Percentiles rank a stretch among this genome's conserved stretches.
These are phyloP conservation scores for Huiozyma naganishii DNA, from an alignment of 805 yeast species.

Conservation along the genomic window DNA sequence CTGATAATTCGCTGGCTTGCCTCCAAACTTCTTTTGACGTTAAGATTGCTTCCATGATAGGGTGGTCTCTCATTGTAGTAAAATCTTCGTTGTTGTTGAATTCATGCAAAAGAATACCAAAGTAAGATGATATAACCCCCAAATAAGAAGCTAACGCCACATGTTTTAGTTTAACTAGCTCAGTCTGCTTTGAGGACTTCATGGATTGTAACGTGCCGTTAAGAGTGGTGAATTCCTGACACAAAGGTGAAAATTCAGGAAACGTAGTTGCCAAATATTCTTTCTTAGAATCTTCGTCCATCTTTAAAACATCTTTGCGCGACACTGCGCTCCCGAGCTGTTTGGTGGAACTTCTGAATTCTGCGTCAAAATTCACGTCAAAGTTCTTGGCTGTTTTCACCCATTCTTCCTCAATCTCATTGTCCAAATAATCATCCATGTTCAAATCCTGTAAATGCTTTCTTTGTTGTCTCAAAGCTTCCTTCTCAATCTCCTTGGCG, in stretches of 20 bases:
- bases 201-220: constrained; percentile 34
- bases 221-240: constrained; percentile 45
- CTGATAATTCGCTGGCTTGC: constrained; percentile 52
- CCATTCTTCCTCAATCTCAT: constrained; percentile 69
- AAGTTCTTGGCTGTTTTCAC: constrained; percentile 43
- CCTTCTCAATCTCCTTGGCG: constrained; percentile 70
- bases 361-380: constrained; percentile 30
- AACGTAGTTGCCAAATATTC: constrained; percentile 48
- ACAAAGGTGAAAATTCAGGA: constrained; percentile 77
- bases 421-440: constrained; percentile 68
- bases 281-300: constrained; percentile 45
- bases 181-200: constrained; percentile 20
- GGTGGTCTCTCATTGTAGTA: constrained; percentile 67
- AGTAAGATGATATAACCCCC: constrained; percentile 68
- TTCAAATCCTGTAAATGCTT: constrained; percentile 64
- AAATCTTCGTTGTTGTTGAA: constrained; percentile 44
- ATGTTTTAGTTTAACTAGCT: constrained; percentile 39
- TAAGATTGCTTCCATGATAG: constrained; percentile 79
- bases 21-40: constrained; percentile 84
- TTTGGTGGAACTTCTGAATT: constrained; percentile 18
- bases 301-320: constrained; percentile 33
- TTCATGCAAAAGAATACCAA: constrained; percentile 58
- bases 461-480: constrained; percentile 80
- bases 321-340: constrained; percentile 28
- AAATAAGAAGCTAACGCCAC: constrained; percentile 70